Percentiles rank a stretch among this genome's conserved stretches.
Evolutionary conservation across 2,329 filamentous ascomycete species (phyloP).

Genomic region (Xylariales sp.): DNA sequence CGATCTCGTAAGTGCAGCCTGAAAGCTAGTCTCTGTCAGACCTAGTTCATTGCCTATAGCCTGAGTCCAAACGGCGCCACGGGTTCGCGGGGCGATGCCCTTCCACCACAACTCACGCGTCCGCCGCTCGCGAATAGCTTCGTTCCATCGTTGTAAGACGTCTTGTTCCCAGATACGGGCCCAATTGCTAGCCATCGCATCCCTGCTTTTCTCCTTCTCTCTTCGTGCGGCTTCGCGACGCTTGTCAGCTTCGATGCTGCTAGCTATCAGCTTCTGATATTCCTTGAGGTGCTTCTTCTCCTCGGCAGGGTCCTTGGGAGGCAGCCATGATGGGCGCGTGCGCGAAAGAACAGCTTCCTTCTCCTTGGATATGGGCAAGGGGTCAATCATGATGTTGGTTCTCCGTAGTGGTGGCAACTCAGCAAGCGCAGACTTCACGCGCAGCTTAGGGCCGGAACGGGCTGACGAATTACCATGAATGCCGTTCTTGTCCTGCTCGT

Average conservation of each 20-base stretch:
- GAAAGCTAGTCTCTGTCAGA: conserved; percentile 62
- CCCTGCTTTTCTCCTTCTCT: conserved; percentile 51
- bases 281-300: conserved; percentile 84
- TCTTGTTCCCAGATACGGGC: conserved; percentile 70
- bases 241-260: conserved; percentile 55
- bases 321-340: conserved; percentile 78
- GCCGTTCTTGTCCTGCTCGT: conserved; percentile 50
- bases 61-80: conserved; percentile 64
- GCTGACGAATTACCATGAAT: conserved; percentile 15
- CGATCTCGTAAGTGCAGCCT: conserved; percentile 65
- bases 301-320: conserved; percentile 83
- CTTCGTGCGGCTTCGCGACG: conserved; percentile 50
- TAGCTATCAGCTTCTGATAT: conserved; percentile 77
- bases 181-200: conserved; percentile 40
- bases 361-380: conserved; percentile 77
- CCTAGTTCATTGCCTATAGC: conserved; percentile 72
- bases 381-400: conserved; percentile 79
- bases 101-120: conserved; percentile 80
- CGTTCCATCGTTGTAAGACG: conserved; percentile 70
- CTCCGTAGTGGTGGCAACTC: conserved; percentile 66
- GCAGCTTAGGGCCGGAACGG: conserved; percentile 37
- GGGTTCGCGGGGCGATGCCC: conserved; percentile 66
- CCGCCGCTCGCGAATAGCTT: conserved; percentile 61
- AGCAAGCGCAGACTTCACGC: conserved; percentile 62
- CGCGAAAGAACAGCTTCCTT: conserved; percentile 79